Base-by-base conservation (phyloP, 768 basidiomycete species). In the Rhizopogon roseolus region DNA sequence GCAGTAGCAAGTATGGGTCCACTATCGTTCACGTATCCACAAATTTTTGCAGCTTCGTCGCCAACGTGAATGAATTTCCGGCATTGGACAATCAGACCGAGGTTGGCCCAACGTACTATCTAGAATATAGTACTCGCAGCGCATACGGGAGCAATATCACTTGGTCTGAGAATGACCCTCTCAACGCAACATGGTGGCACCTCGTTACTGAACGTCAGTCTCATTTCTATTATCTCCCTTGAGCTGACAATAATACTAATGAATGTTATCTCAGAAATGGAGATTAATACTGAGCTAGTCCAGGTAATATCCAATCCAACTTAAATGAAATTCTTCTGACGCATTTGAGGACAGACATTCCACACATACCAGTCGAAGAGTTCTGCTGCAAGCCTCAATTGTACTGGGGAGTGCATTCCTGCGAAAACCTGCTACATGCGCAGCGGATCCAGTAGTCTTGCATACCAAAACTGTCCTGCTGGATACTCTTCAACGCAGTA, bases 131-230 rank as follows among this genome's bases (percentile, higher is more conserved):
- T 63, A 81, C 86, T 4, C 82, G 88, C 25, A 74, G 81, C 45
- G 75, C 85, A 1, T 89, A 87, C 59, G 87, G 86, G 13, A 65
- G 66, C 32, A 67, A 65, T 48, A 65, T 73, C 1, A 74, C 75
- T 37, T 89, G 88, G 86, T 75, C 74, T 27, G 64, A 71, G 7
- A 71, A 76, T 46, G 86, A 85, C 64, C 86, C 88, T 0, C 69
- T 89, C 51, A 90, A 89, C 57, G 85, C 85, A 5, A 88, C 86
- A 3, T 90, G 84, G 82, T 90, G 86, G 87, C 88, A 88, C 64
- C 76, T 67, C 25, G 85, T 90, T 42, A 88, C 88, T 0, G 84
- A 88, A 69, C 76, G 84, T 82, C 54, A 49, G 76, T 66, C 4
- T 13, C 29, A 16, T 37, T 11, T 11, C 11, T 27, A 1, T 13